Percentiles rank a stretch among this genome's conserved stretches.
Evolutionary conservation across 495 filamentous ascomycete species (phyloP).

Genomic region (Penicillium canescens): DNA sequence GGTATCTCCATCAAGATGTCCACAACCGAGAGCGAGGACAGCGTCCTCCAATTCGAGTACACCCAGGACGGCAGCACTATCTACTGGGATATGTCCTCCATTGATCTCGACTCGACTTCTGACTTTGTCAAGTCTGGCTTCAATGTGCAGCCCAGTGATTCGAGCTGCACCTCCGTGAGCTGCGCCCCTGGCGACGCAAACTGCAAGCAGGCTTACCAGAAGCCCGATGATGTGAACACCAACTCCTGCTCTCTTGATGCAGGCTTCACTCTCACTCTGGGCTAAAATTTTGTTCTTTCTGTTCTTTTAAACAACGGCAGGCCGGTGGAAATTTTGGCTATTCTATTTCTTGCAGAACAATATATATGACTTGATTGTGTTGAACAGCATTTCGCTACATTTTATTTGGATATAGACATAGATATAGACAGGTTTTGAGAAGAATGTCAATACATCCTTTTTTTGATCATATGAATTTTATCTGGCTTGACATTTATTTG

Average conservation of each 20-base stretch:
- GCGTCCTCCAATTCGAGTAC: constrained; percentile 45
- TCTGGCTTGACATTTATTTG: too few relatives aligned
- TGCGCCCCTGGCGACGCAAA: constrained; percentile 26
- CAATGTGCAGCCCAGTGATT: constrained; percentile 20
- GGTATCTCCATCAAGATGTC: constrained; percentile 51
- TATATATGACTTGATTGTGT: not conserved
- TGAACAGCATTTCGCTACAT: not conserved
- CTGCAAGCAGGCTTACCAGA: constrained; percentile 34
- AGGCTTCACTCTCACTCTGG: constrained; percentile 30
- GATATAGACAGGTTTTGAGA: not conserved
- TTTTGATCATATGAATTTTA: not conserved
- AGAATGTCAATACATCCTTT: not conserved
- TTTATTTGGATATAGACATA: constrained; percentile 1
- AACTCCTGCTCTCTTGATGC: constrained; percentile 24
- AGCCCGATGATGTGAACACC: constrained; percentile 36
- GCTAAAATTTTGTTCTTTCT: constrained; percentile 11
- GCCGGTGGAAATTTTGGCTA: constrained; percentile 8
- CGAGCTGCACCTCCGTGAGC: constrained; percentile 24
- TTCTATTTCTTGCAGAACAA: not conserved
- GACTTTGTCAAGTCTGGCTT: constrained; percentile 24
- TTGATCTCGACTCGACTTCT: constrained; percentile 24
- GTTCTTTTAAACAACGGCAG: constrained; percentile 1
- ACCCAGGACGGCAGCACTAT: constrained; percentile 21
- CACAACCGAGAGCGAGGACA: constrained; percentile 27
- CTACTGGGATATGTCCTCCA: constrained; percentile 39